Evolutionary conservation across 306 rosid species (phyloP).

Genomic region (Lathyrus tuberosus): DNA sequence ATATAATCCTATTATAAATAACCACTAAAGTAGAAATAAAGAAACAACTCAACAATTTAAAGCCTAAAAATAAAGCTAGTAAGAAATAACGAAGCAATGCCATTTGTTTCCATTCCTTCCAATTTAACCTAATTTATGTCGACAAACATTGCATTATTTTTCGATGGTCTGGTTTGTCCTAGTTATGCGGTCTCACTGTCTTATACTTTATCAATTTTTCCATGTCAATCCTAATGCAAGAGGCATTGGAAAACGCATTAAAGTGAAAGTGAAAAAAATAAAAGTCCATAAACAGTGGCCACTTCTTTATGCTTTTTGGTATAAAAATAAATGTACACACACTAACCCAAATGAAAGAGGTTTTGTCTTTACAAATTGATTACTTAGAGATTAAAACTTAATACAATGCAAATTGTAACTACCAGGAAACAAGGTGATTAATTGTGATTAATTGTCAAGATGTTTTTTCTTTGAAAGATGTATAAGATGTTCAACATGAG

Average conservation of each 20-base stretch:
- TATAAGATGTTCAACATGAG: no score
- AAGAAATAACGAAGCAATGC: neutral
- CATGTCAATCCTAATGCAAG: slow-evolving; percentile 30
- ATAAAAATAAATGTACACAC: neutral
- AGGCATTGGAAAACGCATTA: slow-evolving; percentile 42
- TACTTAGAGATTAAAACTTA: neutral
- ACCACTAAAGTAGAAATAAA: no score
- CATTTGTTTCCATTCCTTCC: neutral
- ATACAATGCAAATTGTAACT: neutral
- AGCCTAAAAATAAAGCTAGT: neutral
- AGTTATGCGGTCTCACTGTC: slow-evolving; percentile 4
- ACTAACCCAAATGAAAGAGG: neutral
- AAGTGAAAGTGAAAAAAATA: slow-evolving; percentile 38
- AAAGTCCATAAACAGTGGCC: neutral
- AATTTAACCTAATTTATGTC: neutral
- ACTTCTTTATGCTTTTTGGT: slow-evolving; percentile 37
- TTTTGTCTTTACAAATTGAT: no score
- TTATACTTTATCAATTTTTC: neutral
- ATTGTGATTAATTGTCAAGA: neutral
- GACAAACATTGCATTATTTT: slow-evolving; percentile 1
- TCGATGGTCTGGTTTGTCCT: neutral
- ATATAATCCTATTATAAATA: no score
- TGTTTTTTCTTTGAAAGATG: neutral
- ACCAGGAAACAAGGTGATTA: slow-evolving; percentile 20
- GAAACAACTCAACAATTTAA: neutral